These are phyloP conservation scores for Diatrype stigma DNA, from an alignment of 2,329 filamentous ascomycete genomes.

Conservation along the genomic window DNA sequence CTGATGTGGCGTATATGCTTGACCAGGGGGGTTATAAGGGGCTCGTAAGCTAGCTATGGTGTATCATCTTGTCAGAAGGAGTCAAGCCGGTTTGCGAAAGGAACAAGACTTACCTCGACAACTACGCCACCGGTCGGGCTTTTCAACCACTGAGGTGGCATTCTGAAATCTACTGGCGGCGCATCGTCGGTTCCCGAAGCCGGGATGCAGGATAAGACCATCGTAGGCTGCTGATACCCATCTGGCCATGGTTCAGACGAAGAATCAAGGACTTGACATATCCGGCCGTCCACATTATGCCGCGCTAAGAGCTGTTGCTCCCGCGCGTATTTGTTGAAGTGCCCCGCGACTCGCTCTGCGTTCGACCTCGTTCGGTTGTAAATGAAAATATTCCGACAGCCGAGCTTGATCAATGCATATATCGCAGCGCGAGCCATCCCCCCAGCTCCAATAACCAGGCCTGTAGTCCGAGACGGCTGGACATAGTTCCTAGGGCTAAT, in stretches of 20 bases:
- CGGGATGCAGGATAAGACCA: constrained; percentile 69
- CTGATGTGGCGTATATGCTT: constrained; percentile 54
- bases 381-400: constrained; percentile 68
- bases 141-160: constrained; percentile 64
- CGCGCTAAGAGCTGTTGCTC: constrained; percentile 26
- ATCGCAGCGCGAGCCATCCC: constrained; percentile 73
- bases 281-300: constrained; percentile 32
- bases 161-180: constrained; percentile 62
- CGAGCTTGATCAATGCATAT: constrained; percentile 69
- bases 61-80: constrained; percentile 3
- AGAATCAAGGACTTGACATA: constrained; percentile 54
- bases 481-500: constrained; percentile 63
- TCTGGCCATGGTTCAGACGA: constrained; percentile 60
- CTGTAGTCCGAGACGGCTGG: constrained; percentile 48
- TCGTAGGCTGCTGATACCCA: constrained; percentile 59
- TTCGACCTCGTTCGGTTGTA: constrained; percentile 62
- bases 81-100: not conserved
- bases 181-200: constrained; percentile 57
- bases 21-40: constrained; percentile 64
- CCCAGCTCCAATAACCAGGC: constrained; percentile 57
- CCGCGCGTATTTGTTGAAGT: constrained; percentile 57
- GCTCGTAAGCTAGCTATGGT: constrained; percentile 60
- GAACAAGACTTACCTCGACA: constrained; percentile 46
- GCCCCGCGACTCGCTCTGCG: constrained; percentile 58
- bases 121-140: constrained; percentile 71